Evolutionary conservation across 2,329 filamentous ascomycete species (phyloP).

Genomic region (Cladosporium austrohemisphaericum): DNA sequence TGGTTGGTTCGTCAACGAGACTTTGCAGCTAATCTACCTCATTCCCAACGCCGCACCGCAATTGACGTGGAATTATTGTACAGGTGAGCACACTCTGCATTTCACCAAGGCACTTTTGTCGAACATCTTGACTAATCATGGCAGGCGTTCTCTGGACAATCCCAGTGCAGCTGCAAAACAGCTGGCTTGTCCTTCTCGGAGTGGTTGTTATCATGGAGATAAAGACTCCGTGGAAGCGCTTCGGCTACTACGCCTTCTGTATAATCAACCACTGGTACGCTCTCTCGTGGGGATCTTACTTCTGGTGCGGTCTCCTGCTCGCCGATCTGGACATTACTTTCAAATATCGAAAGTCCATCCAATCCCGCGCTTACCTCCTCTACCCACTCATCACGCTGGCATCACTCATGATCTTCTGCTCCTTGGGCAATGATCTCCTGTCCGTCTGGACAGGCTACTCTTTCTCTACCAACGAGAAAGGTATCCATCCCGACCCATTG

Average conservation of each 20-base stretch:
- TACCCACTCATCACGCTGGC: conserved; percentile 36
- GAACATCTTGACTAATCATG: too few relatives aligned
- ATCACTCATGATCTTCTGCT: conserved; percentile 34
- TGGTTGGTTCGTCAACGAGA: conserved; percentile 42
- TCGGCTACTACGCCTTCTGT: conserved; percentile 43
- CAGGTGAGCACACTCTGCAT: conserved; percentile 27
- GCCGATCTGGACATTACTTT: conserved; percentile 47
- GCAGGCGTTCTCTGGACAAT: conserved; percentile 47
- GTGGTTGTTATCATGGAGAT: conserved; percentile 43
- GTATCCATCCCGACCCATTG: conserved; percentile 41
- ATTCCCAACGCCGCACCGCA: conserved; percentile 47
- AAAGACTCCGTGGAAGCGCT: conserved; percentile 45
- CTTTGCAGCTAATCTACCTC: conserved; percentile 45
- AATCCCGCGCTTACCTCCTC: conserved; percentile 34
- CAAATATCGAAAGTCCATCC: conserved; percentile 41
- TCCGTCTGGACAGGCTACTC: conserved; percentile 35
- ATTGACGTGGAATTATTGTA: conserved; percentile 48
- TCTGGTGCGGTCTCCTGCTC: conserved; percentile 44
- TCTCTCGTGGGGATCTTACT: conserved; percentile 45
- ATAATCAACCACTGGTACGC: conserved; percentile 47
- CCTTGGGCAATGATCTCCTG: conserved; percentile 37
- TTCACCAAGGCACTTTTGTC: not conserved
- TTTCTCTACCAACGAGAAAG: conserved; percentile 35
- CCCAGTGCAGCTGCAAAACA: conserved; percentile 46
- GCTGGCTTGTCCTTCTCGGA: conserved; percentile 43